phyloP scores from a whole-genome alignment of 495 filamentous ascomycete species.

The Jackrogersella minutella region DNA sequence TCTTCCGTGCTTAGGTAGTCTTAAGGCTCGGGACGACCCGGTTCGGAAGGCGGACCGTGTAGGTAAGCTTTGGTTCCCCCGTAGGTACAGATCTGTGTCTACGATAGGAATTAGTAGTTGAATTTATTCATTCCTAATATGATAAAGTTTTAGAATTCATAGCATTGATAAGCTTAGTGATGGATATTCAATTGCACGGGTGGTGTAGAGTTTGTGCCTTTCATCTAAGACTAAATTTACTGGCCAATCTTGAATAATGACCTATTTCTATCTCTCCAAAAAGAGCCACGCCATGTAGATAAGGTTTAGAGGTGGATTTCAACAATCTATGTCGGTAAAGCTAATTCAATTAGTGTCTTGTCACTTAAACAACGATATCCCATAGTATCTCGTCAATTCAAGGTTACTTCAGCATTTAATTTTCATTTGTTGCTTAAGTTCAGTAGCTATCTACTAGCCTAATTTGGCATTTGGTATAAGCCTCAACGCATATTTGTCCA shows the following conservation, averaged over 20 bases:
- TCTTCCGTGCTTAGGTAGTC: conserved; percentile 2
- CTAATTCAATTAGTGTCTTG: background rate
- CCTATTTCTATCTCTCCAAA: too few species aligned
- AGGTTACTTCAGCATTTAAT: background rate
- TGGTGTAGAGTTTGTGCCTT: too few species aligned
- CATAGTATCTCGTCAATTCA: background rate
- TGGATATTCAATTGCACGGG: too few species aligned
- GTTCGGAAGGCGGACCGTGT: conserved; percentile 16
- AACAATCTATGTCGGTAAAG: background rate
- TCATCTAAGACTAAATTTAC: too few species aligned
- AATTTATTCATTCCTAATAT: too few species aligned
- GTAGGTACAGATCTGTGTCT: background rate
- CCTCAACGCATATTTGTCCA: background rate
- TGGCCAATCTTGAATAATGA: too few species aligned
- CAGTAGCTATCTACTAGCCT: background rate
- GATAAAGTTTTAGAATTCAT: too few species aligned
- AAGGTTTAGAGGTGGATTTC: too few species aligned
- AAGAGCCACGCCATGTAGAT: too few species aligned
- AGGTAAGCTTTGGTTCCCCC: background rate
- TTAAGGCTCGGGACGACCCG: conserved; percentile 18
- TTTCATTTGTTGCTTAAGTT: background rate
- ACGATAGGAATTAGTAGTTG: too few species aligned
- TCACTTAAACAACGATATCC: background rate
- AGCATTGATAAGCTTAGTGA: too few species aligned
- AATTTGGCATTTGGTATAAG: background rate